Conservation (phyloP, 148 eudicot genomes). For the Rhododendron henanense region DNA sequence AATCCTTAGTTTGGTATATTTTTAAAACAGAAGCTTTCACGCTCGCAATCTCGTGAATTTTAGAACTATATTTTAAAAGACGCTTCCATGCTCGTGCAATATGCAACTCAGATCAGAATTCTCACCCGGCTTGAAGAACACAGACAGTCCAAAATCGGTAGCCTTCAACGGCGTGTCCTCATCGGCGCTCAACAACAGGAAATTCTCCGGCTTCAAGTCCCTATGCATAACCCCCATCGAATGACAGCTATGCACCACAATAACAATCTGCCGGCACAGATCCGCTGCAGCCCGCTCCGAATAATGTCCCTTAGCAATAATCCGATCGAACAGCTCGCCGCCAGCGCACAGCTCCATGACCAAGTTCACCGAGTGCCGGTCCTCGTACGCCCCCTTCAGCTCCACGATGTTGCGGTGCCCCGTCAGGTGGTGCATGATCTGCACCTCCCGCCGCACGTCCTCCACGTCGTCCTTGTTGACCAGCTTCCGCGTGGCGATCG, state of each 20-base stretch:
- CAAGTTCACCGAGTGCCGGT: conserved; percentile 74
- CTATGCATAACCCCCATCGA: conserved; percentile 97
- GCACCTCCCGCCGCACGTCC: conserved; percentile 88
- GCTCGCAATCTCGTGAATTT: background rate
- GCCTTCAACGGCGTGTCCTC: conserved; percentile 90
- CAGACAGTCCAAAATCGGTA: conserved; percentile 89
- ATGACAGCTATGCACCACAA: conserved; percentile 80
- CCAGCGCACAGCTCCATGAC: conserved; percentile 94
- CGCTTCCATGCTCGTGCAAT: background rate
- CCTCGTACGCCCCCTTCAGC: conserved; percentile 75
- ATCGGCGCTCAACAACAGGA: conserved; percentile 54
- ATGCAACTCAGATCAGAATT: background rate
- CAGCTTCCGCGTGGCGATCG: conserved; percentile 82
- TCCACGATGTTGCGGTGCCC: conserved; percentile 89
- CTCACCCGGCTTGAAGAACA: conserved; percentile 77
- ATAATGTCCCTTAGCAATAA: conserved; percentile 82
- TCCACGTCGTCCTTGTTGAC: conserved; percentile 65
- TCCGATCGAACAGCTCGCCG: conserved; percentile 92
- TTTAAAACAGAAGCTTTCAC: background rate
- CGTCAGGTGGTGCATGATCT: conserved; percentile 94
- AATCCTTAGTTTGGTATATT: background rate
- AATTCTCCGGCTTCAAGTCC: conserved; percentile 95
- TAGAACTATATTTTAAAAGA: background rate
- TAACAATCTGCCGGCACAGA: conserved; percentile 76
- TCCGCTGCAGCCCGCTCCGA: conserved; percentile 87